Percentiles rank a stretch among this genome's conserved stretches.
These are phyloP conservation scores for Fonsecaea erecta DNA, from an alignment of 2,329 filamentous ascomycete genomes.

Conservation along the genomic window DNA sequence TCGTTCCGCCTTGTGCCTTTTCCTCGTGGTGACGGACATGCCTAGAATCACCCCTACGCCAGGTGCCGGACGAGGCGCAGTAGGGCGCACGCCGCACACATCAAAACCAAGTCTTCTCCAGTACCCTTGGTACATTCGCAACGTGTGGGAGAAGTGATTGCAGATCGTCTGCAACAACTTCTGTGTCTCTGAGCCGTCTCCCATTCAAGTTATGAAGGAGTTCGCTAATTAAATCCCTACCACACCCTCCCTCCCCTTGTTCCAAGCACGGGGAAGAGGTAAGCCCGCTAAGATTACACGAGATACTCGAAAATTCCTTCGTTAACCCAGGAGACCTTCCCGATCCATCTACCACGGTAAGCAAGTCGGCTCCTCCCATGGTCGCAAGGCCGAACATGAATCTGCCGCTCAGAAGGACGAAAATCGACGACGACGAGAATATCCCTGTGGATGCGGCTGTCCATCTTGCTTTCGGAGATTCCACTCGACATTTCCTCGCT, in stretches of 20 bases:
- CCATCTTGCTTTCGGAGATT: neutral
- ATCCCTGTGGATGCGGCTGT: neutral
- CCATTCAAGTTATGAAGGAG: constrained; percentile 6
- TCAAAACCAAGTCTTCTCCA: neutral
- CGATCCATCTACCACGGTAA: neutral
- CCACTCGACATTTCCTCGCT: neutral
- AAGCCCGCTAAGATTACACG: constrained; percentile 18
- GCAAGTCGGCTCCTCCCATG: neutral
- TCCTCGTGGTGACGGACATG: neutral
- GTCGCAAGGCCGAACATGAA: neutral
- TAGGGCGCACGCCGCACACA: neutral
- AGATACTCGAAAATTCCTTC: neutral
- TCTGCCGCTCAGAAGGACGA: neutral
- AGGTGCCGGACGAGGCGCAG: neutral
- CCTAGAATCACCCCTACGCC: neutral
- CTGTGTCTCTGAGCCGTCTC: neutral
- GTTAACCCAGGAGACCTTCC: neutral
- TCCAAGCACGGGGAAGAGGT: neutral
- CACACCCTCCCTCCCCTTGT: neutral
- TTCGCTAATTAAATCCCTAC: neutral
- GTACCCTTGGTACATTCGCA: neutral
- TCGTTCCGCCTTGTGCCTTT: neutral
- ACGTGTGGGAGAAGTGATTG: too few relatives aligned
- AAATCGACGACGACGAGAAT: neutral
- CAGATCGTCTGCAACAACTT: neutral